Conservation (phyloP, 192 early-diverging fungal species). For the Entomortierella beljakovae region DNA sequence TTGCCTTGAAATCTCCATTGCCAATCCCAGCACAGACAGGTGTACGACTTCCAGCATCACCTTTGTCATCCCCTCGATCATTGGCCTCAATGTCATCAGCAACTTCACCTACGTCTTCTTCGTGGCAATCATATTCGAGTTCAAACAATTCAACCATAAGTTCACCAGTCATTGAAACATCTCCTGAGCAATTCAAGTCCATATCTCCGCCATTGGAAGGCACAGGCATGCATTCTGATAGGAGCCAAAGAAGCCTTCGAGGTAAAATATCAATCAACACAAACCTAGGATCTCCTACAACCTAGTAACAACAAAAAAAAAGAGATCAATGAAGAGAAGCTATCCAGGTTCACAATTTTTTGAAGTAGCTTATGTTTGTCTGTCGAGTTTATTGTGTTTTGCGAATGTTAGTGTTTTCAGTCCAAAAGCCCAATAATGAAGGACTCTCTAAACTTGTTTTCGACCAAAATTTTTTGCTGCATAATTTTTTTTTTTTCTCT, state of each 20-base stretch:
- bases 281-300: constrained; percentile 10
- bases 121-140: constrained; percentile 14
- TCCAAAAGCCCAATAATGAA: no score
- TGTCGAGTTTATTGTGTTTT: no score
- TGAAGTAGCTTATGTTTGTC: no score
- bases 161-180: constrained; percentile 1
- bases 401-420: no score
- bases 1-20: not conserved
- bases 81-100: constrained; percentile 2
- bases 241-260: constrained; percentile 7
- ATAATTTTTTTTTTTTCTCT: no score
- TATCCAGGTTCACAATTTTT: no score
- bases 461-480: no score
- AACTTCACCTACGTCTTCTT: constrained; percentile 20
- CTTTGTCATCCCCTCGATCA: not conserved
- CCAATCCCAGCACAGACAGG: constrained; percentile 24
- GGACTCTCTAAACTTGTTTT: no score
- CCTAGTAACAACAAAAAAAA: not conserved
- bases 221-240: not conserved
- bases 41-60: not conserved
- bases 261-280: constrained; percentile 36
- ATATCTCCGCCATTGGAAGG: constrained; percentile 30
- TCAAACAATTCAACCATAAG: not conserved
- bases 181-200: constrained; percentile 17
- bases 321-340: not conserved